These are phyloP conservation scores for Thraustochytrium striatum DNA, from an alignment of 352 stramenopile genomes.

Conservation along the genomic window DNA sequence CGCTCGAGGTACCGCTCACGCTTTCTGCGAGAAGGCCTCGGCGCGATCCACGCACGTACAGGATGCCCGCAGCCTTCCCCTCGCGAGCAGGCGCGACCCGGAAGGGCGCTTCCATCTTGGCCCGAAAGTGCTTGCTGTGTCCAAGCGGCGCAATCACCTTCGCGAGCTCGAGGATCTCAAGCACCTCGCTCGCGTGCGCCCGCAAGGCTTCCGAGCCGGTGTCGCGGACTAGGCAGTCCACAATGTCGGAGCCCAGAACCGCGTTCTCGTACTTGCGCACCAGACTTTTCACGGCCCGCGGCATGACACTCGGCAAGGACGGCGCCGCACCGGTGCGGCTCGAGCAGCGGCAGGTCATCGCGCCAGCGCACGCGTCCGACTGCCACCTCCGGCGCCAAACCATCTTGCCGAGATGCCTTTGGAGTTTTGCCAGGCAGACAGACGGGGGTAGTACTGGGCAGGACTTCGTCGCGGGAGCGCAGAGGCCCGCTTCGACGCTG, in stretches of 20 bases:
- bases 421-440: too few species aligned
- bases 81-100: neutral
- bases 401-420: too few species aligned
- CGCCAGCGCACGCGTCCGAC: too few species aligned
- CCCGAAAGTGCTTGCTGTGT: slow-evolving; percentile 6
- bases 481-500: too few species aligned
- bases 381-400: too few species aligned
- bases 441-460: too few species aligned
- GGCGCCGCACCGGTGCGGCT: too few species aligned
- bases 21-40: slow-evolving; percentile 29
- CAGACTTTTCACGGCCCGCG: slow-evolving; percentile 26
- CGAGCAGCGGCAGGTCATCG: too few species aligned
- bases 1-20: slow-evolving; percentile 23
- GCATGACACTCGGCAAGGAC: too few species aligned
- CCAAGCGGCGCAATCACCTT: neutral
- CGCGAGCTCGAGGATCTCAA: neutral
- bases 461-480: too few species aligned
- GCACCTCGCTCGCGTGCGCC: slow-evolving; percentile 6
- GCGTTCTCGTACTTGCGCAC: slow-evolving; percentile 9
- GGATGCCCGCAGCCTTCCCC: neutral
- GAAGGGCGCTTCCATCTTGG: neutral
- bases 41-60: slow-evolving; percentile 6
- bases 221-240: neutral
- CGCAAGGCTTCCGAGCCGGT: neutral
- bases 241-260: slow-evolving; percentile 11